Evolutionary conservation across 2,329 filamentous ascomycete species (phyloP).

Genomic region (Zymoseptoria tritici): DNA sequence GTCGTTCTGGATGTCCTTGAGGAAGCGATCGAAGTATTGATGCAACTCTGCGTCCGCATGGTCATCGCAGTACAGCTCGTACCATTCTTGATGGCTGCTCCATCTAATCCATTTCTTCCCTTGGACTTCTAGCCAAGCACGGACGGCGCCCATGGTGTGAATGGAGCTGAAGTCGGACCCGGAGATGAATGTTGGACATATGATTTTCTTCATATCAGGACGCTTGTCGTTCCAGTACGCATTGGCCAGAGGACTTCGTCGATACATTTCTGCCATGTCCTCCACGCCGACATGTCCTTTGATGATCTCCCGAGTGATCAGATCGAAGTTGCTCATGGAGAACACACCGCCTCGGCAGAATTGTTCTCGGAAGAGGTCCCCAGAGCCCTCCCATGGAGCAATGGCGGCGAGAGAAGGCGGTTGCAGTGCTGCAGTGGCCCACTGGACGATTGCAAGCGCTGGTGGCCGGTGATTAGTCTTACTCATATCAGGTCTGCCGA

Average conservation of each 20-base stretch:
- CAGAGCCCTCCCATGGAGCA: slow-evolving; percentile 41
- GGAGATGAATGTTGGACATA: slow-evolving; percentile 20
- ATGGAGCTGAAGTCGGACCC: slow-evolving; percentile 18
- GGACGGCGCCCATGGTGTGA: slow-evolving; percentile 19
- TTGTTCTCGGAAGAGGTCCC: slow-evolving; percentile 42
- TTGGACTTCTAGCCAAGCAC: slow-evolving; percentile 34
- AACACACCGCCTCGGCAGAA: slow-evolving; percentile 38
- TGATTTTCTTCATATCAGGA: slow-evolving; percentile 20
- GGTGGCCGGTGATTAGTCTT: no score
- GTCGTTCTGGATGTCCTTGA: slow-evolving; percentile 38
- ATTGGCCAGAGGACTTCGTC: slow-evolving; percentile 14
- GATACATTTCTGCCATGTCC: slow-evolving; percentile 18
- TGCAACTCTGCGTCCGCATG: slow-evolving; percentile 34
- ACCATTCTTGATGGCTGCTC: slow-evolving; percentile 40
- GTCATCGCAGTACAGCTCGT: slow-evolving; percentile 35
- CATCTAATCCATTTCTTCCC: slow-evolving; percentile 41
- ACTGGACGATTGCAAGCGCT: no score
- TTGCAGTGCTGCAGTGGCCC: slow-evolving; percentile 34
- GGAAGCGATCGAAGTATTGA: slow-evolving; percentile 41
- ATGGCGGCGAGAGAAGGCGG: slow-evolving; percentile 38
- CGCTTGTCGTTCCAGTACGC: slow-evolving; percentile 23
- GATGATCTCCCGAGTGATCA: slow-evolving; percentile 20
- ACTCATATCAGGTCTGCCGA: no score
- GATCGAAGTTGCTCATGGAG: slow-evolving; percentile 34
- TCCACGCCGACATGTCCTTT: slow-evolving; percentile 16